These are phyloP conservation scores for Fraxinus paxiana DNA, from an alignment of 305 asterid species.

Conservation along the genomic window DNA sequence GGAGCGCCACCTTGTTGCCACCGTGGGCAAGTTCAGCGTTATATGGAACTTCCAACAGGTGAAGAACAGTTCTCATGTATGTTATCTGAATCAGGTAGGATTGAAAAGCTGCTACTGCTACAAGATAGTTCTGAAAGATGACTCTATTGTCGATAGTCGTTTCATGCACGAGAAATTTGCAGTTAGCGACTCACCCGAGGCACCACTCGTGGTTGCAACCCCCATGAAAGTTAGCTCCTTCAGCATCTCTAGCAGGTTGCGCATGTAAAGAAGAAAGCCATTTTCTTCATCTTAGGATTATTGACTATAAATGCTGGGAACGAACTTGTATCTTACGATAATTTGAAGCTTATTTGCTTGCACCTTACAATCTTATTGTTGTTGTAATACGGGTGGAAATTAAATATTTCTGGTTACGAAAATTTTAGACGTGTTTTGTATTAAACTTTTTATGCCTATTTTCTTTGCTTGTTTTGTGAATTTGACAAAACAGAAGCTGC, in stretches of 20 bases:
- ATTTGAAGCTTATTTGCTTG: slow-evolving; percentile 19
- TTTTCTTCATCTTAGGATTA: slow-evolving; percentile 23
- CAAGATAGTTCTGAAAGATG: slow-evolving; percentile 76
- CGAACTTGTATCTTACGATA: slow-evolving; percentile 23
- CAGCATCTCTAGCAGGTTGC: slow-evolving; percentile 78
- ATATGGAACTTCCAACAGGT: slow-evolving; percentile 95
- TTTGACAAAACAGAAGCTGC: not conserved
- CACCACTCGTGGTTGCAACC: slow-evolving; percentile 93
- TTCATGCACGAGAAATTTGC: slow-evolving; percentile 97
- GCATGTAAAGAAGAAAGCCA: slow-evolving; percentile 37
- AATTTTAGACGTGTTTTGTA: not conserved
- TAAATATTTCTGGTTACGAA: not conserved
- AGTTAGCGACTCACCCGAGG: slow-evolving; percentile 87
- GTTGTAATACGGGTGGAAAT: slow-evolving; percentile 29
- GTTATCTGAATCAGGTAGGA: slow-evolving; percentile 83
- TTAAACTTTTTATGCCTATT: not conserved
- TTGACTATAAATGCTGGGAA: slow-evolving; percentile 2
- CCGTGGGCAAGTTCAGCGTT: slow-evolving; percentile 94
- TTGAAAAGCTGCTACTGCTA: slow-evolving; percentile 97
- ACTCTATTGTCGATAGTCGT: slow-evolving; percentile 86
- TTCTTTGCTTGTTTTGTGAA: not conserved
- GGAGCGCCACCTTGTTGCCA: slow-evolving; percentile 93
- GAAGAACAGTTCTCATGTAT: slow-evolving; percentile 78
- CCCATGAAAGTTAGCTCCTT: slow-evolving; percentile 89
- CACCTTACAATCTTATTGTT: slow-evolving; percentile 33